These are phyloP conservation scores for Aspergillus phoenicis DNA, from an alignment of 2,329 filamentous ascomycete species.

Conservation along the genomic window DNA sequence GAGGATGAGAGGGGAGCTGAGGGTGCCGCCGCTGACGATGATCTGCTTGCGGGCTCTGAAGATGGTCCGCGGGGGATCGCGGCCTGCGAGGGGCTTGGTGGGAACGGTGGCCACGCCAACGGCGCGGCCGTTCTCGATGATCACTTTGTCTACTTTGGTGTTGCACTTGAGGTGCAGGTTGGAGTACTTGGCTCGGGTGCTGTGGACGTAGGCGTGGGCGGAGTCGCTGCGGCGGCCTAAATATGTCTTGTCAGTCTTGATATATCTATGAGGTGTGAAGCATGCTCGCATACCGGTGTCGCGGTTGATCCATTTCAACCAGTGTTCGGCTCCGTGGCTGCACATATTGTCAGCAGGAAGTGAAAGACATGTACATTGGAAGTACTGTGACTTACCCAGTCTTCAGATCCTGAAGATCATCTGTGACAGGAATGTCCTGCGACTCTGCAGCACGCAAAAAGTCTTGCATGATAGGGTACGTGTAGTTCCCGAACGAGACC, in stretches of 20 bases:
- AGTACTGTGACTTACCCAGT: constrained; percentile 33
- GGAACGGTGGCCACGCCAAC: constrained; percentile 71
- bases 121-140: constrained; percentile 71
- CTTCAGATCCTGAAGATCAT: constrained; percentile 72
- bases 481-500: constrained; percentile 79
- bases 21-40: constrained; percentile 70
- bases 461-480: constrained; percentile 80
- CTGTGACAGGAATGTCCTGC: constrained; percentile 73
- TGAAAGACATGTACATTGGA: not conserved
- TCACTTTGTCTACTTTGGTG: constrained; percentile 76
- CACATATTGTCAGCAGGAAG: not conserved
- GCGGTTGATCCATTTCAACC: constrained; percentile 83
- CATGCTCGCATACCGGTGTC: constrained; percentile 47
- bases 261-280: too few species aligned
- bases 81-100: constrained; percentile 67
- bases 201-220: constrained; percentile 77
- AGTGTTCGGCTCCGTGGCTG: constrained; percentile 72
- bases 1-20: constrained; percentile 73
- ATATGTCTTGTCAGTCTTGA: constrained; percentile 30
- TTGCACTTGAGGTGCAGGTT: constrained; percentile 74
- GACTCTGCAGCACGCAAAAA: constrained; percentile 73
- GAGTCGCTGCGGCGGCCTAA: constrained; percentile 74
- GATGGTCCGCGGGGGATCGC: constrained; percentile 55
- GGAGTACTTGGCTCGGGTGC: constrained; percentile 68
- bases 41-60: constrained; percentile 74